Percentiles rank a stretch among this genome's conserved stretches.
These are phyloP conservation scores for Hibiscus syriacus DNA, from an alignment of 345 rosid genomes.

Conservation along the genomic window DNA sequence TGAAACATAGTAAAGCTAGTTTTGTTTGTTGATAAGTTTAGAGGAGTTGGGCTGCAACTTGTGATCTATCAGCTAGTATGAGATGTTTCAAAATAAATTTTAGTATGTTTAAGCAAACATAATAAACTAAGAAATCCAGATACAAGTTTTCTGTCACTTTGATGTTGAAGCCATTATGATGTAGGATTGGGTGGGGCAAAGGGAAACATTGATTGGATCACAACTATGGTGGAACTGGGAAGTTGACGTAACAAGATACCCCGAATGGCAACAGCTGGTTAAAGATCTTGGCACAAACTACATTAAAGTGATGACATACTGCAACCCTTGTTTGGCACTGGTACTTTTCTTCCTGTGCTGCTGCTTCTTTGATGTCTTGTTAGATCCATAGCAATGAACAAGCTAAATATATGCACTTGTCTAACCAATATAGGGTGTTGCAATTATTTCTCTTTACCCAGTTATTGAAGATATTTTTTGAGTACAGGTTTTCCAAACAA, in stretches of 20 bases:
- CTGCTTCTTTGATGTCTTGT: not conserved
- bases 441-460: not conserved
- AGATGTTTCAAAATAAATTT: not conserved
- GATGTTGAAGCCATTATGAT: slow-evolving; percentile 5
- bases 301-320: slow-evolving; percentile 65
- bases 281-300: slow-evolving; percentile 39
- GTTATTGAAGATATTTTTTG: not conserved
- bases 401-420: not conserved
- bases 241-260: slow-evolving; percentile 46
- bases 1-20: not conserved
- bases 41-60: not conserved
- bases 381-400: slow-evolving; percentile 2
- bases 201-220: slow-evolving; percentile 56
- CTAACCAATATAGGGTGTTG: not conserved
- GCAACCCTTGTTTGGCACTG: slow-evolving; percentile 75
- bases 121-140: not conserved
- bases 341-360: slow-evolving; percentile 21
- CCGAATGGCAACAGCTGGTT: slow-evolving; percentile 48
- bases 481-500: not conserved
- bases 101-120: not conserved
- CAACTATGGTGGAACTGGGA: slow-evolving; percentile 86
- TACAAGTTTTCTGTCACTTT: not conserved
- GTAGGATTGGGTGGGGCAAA: slow-evolving; percentile 73
- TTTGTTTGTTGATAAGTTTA: not conserved
- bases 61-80: not conserved